Percentiles rank a stretch among this genome's conserved stretches.
phyloP scores from a whole-genome alignment of 345 rosid species.

The Syzygium grande region DNA sequence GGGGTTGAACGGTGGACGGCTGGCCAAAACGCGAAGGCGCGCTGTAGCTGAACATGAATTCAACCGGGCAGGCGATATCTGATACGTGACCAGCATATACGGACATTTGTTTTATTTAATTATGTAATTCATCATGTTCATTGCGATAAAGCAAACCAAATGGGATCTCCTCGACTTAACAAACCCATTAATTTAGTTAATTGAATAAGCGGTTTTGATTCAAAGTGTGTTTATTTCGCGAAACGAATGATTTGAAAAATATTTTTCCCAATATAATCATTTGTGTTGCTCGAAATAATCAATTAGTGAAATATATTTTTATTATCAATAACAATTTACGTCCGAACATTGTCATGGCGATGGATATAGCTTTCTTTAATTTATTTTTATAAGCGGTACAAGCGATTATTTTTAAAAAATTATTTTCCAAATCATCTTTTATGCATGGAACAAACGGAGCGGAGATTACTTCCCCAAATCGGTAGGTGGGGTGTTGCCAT shows the following conservation, averaged over 20 bases:
- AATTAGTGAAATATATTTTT: not conserved
- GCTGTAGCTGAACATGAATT: not conserved
- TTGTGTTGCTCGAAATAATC: not conserved
- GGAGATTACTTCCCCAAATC: too few relatives aligned
- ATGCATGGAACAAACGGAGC: too few relatives aligned
- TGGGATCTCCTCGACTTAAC: not conserved
- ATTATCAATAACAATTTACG: not conserved
- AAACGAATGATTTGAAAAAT: not conserved
- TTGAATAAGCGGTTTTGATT: rapidly evolving
- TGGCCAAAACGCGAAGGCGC: not conserved
- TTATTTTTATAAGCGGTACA: rapidly evolving
- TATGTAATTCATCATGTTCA: not conserved
- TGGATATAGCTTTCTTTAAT: not conserved
- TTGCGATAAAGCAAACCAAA: not conserved
- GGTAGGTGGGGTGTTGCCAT: too few relatives aligned
- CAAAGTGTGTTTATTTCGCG: not conserved
- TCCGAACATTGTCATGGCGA: not conserved
- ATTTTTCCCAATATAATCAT: rapidly evolving
- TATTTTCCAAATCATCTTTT: rapidly evolving
- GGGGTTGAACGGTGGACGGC: not conserved
- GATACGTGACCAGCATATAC: not conserved
- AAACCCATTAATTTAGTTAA: too few relatives aligned
- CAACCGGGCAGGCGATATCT: not conserved
- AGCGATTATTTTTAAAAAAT: rapidly evolving
- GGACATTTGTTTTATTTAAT: not conserved